Percentiles rank a stretch among this genome's conserved stretches.
These are phyloP conservation scores for Parastagonospora nodorum DNA, from an alignment of 2,329 filamentous ascomycete species.

Conservation along the genomic window DNA sequence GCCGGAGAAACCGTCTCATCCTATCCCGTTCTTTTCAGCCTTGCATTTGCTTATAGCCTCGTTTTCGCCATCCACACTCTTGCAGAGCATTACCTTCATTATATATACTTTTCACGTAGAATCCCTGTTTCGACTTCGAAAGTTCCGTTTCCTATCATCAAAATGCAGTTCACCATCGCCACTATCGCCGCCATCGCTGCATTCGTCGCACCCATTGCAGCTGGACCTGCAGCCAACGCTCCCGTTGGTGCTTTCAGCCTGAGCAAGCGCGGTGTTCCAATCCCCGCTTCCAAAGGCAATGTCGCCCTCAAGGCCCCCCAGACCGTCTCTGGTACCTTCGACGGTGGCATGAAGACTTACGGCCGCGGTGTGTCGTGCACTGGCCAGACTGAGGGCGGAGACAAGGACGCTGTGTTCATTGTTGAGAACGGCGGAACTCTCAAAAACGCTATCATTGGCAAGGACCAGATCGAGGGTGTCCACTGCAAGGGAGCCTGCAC, in stretches of 20 bases:
- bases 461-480: slow-evolving; percentile 50
- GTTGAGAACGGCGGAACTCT: slow-evolving; percentile 58
- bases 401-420: slow-evolving; percentile 58
- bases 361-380: slow-evolving; percentile 46
- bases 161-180: slow-evolving; percentile 41
- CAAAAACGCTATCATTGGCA: slow-evolving; percentile 62
- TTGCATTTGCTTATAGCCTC: slow-evolving; percentile 32
- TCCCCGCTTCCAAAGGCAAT: slow-evolving; percentile 39
- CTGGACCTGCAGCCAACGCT: slow-evolving; percentile 29
- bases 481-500: slow-evolving; percentile 52
- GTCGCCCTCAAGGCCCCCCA: slow-evolving; percentile 34
- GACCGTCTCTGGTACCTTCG: slow-evolving; percentile 32
- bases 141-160: slow-evolving; percentile 22
- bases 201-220: slow-evolving; percentile 34
- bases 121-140: slow-evolving; percentile 16
- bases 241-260: slow-evolving; percentile 32
- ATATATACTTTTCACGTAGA: slow-evolving; percentile 21
- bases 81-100: slow-evolving; percentile 21
- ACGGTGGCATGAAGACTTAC: slow-evolving; percentile 43
- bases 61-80: slow-evolving; percentile 18
- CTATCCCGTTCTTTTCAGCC: slow-evolving; percentile 23
- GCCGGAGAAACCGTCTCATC: slow-evolving; percentile 8
- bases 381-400: slow-evolving; percentile 52
- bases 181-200: slow-evolving; percentile 31
- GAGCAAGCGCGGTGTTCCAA: slow-evolving; percentile 37